A percentile compares a stretch with the other conserved stretches of the same genome.
Conservation (phyloP, 352 stramenopile species). For the Phytophthora rubi region DNA sequence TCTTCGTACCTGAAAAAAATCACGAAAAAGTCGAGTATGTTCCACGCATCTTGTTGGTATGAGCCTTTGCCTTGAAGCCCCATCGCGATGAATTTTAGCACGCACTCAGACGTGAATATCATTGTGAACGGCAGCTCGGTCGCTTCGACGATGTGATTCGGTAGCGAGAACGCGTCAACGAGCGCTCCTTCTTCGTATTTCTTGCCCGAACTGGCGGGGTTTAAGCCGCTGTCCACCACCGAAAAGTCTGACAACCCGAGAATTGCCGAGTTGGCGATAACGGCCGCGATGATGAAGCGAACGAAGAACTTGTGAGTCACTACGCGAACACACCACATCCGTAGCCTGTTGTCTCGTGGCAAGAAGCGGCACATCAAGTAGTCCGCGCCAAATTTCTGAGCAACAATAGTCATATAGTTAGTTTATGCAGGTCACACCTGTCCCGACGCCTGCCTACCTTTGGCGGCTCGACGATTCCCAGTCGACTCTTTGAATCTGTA, state of each 20-base stretch:
- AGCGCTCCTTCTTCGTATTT: constrained; percentile 46
- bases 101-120: constrained; percentile 88
- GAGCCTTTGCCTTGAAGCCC: constrained; percentile 69
- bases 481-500: constrained; percentile 27
- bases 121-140: constrained; percentile 87
- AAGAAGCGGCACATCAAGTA: constrained; percentile 52
- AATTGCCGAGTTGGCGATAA: constrained; percentile 88
- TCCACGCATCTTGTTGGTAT: constrained; percentile 91
- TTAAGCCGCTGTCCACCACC: constrained; percentile 68
- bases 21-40: constrained; percentile 93
- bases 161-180: constrained; percentile 46
- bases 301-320: constrained; percentile 78
- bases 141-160: constrained; percentile 67
- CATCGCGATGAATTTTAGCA: constrained; percentile 93
- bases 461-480: constrained; percentile 20
- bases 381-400: constrained; percentile 55
- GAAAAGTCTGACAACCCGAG: constrained; percentile 87
- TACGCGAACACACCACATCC: constrained; percentile 55
- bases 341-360: constrained; percentile 53
- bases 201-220: constrained; percentile 60
- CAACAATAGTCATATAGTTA: neutral
- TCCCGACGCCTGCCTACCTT: constrained; percentile 11
- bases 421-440: neutral
- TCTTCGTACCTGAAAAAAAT: constrained; percentile 77
- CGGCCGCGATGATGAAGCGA: constrained; percentile 84